These are phyloP conservation scores for Hemileccinum impolitum DNA, from an alignment of 768 basidiomycete species.

Conservation along the genomic window DNA sequence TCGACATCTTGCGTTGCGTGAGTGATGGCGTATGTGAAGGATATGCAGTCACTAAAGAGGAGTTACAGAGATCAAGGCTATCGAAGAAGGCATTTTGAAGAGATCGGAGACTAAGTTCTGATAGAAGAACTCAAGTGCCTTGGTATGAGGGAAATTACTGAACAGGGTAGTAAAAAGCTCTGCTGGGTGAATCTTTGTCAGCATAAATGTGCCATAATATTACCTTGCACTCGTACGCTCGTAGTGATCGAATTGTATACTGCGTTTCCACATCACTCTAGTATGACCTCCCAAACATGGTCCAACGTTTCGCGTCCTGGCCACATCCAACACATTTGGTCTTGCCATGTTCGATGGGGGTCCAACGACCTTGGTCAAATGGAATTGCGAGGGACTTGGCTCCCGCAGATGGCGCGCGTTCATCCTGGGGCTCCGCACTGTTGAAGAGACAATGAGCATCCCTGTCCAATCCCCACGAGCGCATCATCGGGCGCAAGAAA, in stretches of 20 bases:
- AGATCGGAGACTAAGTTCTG: constrained; percentile 18
- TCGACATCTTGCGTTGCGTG: constrained; percentile 28
- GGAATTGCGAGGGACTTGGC: constrained; percentile 97
- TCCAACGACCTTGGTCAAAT: constrained; percentile 85
- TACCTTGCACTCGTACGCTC: too few relatives aligned
- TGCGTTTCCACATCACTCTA: constrained; percentile 31
- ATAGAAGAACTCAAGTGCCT: neutral
- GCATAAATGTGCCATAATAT: too few relatives aligned
- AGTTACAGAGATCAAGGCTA: constrained; percentile 24
- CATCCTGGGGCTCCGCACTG: constrained; percentile 85
- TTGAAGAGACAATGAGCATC: constrained; percentile 8
- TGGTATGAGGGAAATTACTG: neutral
- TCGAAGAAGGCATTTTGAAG: constrained; percentile 27
- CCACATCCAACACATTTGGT: constrained; percentile 92
- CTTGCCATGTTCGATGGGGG: constrained; percentile 74
- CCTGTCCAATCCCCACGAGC: neutral
- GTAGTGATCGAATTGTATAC: constrained; percentile 1
- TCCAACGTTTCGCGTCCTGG: constrained; percentile 89
- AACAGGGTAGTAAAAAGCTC: too few relatives aligned
- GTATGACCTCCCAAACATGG: constrained; percentile 91
- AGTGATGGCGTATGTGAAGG: constrained; percentile 7
- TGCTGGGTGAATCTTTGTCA: too few relatives aligned
- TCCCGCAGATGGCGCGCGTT: constrained; percentile 94
- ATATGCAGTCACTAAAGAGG: neutral
- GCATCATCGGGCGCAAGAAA: neutral